Conservation (phyloP, 352 stramenopile species). For the Phytopythium litorale region DNA sequence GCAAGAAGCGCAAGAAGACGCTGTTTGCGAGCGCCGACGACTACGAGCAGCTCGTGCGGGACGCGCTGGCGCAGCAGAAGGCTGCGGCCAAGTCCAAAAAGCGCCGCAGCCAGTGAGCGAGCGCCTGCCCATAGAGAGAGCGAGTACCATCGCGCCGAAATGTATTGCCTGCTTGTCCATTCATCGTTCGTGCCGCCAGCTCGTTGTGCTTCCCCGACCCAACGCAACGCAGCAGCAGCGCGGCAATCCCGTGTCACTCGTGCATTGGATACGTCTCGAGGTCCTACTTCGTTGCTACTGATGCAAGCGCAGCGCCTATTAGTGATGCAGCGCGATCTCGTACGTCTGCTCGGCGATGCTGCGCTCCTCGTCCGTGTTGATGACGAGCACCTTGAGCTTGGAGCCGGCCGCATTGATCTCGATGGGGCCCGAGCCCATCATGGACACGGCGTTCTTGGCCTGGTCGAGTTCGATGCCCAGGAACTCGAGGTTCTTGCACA, state of each 20-base stretch:
- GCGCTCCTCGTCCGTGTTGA: conserved; percentile 89
- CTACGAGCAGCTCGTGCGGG: conserved; percentile 66
- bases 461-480: conserved; percentile 75
- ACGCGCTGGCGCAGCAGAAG: conserved; percentile 59
- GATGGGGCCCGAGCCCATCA: conserved; percentile 49
- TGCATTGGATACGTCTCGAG: background rate
- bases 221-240: background rate
- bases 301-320: too few species aligned
- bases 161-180: background rate
- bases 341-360: conserved; percentile 86
- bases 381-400: conserved; percentile 72
- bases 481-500: conserved; percentile 56
- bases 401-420: conserved; percentile 53
- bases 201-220: too few species aligned
- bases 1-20: conserved; percentile 53
- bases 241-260: background rate
- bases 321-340: conserved; percentile 48
- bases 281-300: background rate
- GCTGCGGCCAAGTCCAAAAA: conserved; percentile 26
- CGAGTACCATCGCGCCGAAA: background rate
- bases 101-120: conserved; percentile 3
- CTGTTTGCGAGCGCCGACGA: conserved; percentile 76
- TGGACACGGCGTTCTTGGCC: conserved; percentile 62
- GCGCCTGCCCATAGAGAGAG: background rate
- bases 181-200: background rate